Evolutionary conservation across 805 yeast genomes (phyloP).

Genomic region (Saturnispora besseyi): DNA sequence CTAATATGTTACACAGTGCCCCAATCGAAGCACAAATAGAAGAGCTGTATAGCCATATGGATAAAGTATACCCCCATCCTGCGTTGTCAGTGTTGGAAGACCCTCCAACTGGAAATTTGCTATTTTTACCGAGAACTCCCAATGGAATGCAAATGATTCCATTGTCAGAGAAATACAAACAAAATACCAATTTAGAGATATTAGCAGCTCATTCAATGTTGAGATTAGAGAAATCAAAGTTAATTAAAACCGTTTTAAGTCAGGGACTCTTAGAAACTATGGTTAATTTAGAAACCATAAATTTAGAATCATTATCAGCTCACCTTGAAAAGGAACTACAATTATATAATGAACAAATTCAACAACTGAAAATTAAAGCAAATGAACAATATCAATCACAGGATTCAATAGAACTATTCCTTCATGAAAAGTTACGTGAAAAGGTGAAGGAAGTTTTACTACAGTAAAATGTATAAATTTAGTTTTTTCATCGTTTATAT

Average conservation of each 20-base stretch:
- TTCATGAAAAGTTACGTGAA: conserved; percentile 43
- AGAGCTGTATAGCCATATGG: neutral
- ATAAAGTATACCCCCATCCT: neutral
- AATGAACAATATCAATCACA: conserved; percentile 35
- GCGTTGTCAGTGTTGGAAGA: neutral
- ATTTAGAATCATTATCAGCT: neutral
- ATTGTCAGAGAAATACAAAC: conserved; percentile 11
- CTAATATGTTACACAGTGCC: neutral
- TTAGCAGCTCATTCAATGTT: conserved; percentile 13
- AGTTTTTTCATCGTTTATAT: neutral
- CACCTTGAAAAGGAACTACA: conserved; percentile 13
- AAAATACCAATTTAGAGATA: conserved; percentile 8
- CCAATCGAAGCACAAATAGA: conserved; percentile 1
- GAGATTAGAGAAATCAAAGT: conserved; percentile 6
- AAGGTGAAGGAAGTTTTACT: conserved; percentile 32
- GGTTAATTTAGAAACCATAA: conserved; percentile 2
- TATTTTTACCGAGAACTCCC: neutral
- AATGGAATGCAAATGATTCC: neutral
- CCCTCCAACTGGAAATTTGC: neutral
- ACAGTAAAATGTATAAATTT: conserved; percentile 20
- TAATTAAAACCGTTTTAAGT: neutral
- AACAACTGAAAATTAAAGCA: conserved; percentile 35
- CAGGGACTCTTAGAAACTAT: neutral
- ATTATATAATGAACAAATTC: conserved; percentile 33
- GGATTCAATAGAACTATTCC: conserved; percentile 36